Base-by-base conservation (phyloP, 306 rosid species). In the Castanopsis chinensis region DNA sequence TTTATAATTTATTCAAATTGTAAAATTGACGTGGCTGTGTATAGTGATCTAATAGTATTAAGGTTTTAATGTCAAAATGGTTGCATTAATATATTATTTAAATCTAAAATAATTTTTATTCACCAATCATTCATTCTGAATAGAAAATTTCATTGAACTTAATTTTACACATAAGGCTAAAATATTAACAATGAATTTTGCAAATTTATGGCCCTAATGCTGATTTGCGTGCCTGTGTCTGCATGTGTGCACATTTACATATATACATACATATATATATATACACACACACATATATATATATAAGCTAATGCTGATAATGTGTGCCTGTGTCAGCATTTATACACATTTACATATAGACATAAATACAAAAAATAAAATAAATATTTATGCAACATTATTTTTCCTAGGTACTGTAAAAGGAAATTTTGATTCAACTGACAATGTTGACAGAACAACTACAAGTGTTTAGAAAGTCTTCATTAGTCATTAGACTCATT, bases 361-460 rank as follows among this genome's bases (percentile, higher is more conserved):
- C 45, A 41, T 41, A 8, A 11, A 8, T 41, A 41, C 45, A 41
- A 41, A 41, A 37, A 41, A 41, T 41, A 2, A 41, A 41, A 41
- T 8, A 41, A 41, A 41, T 41, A 41, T 41, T 41, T 3, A 13
- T 41, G 45, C 8, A 41, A 41, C 45, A 41, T 41, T 41, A 41
- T 41, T 41, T 41, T 41, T 41, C 45, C 45, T 41, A 41, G 45
- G 45, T 41, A 41, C 3, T 11, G 1, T 10, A 35, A 7, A 35
- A 35, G 72, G 72, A 21, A 1, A 59, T 59, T 67, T 37, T 67
- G 52, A 35, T 33, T 49, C 21, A 45, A 72, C 8, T 45, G 28
- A n/a, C n/a, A 82, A 58, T 33, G 71, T 28, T 70, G 57, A 72
- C 32, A 33, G 60, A 77, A 51, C 80, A 74, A 52, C 43, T 63